Evolutionary conservation across 1,284 basidiomycete genomes (phyloP).

Genomic region (Paramarasmius palmivorus): DNA sequence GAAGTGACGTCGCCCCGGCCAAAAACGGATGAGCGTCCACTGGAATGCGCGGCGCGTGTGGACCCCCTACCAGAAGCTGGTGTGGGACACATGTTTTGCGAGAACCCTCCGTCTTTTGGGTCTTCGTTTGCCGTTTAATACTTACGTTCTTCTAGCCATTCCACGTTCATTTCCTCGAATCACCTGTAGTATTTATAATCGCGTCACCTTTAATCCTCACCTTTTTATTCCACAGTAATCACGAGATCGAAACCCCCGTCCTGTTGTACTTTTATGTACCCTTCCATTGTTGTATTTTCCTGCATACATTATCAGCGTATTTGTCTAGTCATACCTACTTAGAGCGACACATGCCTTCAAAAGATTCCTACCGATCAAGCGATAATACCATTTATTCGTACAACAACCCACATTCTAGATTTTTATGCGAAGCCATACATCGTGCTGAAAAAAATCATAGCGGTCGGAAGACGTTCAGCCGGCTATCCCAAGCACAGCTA

Average conservation of each 20-base stretch:
- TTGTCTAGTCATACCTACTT: too few species aligned
- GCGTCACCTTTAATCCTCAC: too few species aligned
- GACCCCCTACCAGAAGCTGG: not conserved
- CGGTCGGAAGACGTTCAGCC: conserved; percentile 72
- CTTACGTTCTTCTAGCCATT: not conserved
- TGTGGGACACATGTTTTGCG: not conserved
- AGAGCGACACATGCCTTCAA: too few species aligned
- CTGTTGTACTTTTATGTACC: too few species aligned
- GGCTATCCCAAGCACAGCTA: conserved; percentile 89
- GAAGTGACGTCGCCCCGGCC: too few species aligned
- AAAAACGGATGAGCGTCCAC: not conserved
- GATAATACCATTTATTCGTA: not conserved
- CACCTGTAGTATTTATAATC: too few species aligned
- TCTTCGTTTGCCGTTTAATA: not conserved
- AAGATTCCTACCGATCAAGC: too few species aligned
- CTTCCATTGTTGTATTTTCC: too few species aligned
- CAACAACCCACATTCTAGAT: not conserved
- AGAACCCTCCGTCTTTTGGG: not conserved
- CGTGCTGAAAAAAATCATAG: not conserved
- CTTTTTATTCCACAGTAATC: too few species aligned
- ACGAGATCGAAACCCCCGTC: too few species aligned
- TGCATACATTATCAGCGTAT: too few species aligned
- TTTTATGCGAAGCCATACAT: not conserved
- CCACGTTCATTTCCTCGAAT: not conserved
- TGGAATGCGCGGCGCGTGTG: not conserved